Percentiles rank a stretch among this genome's conserved stretches.
Conservation (phyloP, 768 basidiomycete species). For the Kwoniella europaea region DNA sequence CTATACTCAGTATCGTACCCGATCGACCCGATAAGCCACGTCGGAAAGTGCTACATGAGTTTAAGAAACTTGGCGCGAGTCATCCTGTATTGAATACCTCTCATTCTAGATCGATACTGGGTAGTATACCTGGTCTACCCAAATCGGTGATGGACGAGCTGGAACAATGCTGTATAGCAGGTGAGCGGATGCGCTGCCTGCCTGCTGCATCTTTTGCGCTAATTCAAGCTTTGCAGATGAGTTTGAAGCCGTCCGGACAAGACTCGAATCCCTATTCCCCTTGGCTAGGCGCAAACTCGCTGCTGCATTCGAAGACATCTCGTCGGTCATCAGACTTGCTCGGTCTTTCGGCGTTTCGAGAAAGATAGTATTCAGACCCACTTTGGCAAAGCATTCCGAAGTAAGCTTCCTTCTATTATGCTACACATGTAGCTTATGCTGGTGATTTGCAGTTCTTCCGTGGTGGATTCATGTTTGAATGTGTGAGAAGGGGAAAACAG, state of each 20-base stretch:
- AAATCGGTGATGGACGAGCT: slow-evolving; percentile 49
- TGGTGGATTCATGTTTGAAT: slow-evolving; percentile 57
- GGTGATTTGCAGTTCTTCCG: slow-evolving; percentile 41
- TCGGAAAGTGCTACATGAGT: slow-evolving; percentile 31
- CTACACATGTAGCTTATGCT: not conserved
- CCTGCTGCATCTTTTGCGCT: not conserved
- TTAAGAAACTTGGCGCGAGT: slow-evolving; percentile 29
- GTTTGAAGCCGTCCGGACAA: slow-evolving; percentile 30
- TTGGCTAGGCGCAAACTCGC: slow-evolving; percentile 26
- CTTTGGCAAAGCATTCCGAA: slow-evolving; percentile 45
- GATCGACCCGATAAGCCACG: slow-evolving; percentile 30
- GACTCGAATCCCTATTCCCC: slow-evolving; percentile 40
- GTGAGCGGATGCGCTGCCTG: slow-evolving; percentile 29
- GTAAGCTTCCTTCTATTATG: slow-evolving; percentile 21
- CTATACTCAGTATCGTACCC: slow-evolving; percentile 39
- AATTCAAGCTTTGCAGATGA: slow-evolving; percentile 31
- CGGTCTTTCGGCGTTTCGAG: slow-evolving; percentile 39
- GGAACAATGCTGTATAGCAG: slow-evolving; percentile 50
- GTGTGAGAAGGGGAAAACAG: slow-evolving; percentile 46
- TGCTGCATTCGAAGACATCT: slow-evolving; percentile 45
- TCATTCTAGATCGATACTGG: slow-evolving; percentile 20
- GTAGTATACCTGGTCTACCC: slow-evolving; percentile 29
- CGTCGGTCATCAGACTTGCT: slow-evolving; percentile 39
- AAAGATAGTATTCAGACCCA: slow-evolving; percentile 50
- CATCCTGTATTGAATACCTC: slow-evolving; percentile 6